Base-by-base conservation (phyloP, 345 rosid species). In the Crucihimalaya himalaica region DNA sequence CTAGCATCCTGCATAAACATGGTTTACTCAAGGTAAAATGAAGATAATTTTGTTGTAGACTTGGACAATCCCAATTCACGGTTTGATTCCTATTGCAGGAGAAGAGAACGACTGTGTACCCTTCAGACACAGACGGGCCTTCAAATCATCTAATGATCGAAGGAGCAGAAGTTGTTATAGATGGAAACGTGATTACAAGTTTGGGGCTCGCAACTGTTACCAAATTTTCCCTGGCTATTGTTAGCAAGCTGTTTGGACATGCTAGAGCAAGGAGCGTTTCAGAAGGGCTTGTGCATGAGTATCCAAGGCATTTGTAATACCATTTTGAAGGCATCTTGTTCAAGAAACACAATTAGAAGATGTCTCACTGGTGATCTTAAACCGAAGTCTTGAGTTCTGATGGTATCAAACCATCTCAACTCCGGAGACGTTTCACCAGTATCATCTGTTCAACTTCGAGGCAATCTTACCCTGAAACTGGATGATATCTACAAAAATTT, bases 211-310 rank as follows among this genome's bases (percentile, higher is more conserved):
- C 87, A 27, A 84, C 88, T 10, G 84, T 81, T 23, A 74, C 81
- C 15, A 90, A 87, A 81, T 89, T 91, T 61, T 87, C 92, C 25
- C 45, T 94, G 63, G 85, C 89, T 66, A 86, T 94, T 10, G 83
- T 91, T 20, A 82, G 87, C 79, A 94, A 91, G 80, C 77, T 94
- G 66, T 94, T 94, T 39, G 97, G 96, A 46, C 83, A 91, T 6
- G 83, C 79, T 32, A 91, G 98, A 80, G 93, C 97, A 19, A 87
- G 88, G 69, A 82, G 95, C 47, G 92, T 94, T 43, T 96, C 97
- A 5, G 92, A 89, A 79, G 97, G 97, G 71, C 93, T 94, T 28
- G 96, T 91, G 66, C 83, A 86, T 63, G 90, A 89, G 59, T 91
- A 89, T 71, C 84, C 86, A 21, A 85, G 78, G 81, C 83, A 76